A percentile compares a stretch with the other conserved stretches of the same genome.
Conservation (phyloP, 352 stramenopile species). For the Pythium aquatile region DNA sequence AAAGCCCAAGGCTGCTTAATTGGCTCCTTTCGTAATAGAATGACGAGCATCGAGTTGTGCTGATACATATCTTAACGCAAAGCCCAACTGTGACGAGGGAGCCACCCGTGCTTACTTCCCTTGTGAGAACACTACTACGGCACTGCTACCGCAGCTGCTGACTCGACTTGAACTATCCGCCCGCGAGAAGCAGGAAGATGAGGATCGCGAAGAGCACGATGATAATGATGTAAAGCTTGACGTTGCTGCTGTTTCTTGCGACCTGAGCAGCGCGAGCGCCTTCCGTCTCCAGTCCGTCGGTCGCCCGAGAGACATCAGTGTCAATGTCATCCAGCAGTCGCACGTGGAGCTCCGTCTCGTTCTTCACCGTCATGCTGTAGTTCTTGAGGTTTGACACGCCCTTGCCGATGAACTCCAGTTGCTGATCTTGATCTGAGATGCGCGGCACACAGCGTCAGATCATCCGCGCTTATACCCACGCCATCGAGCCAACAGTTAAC, state of each 20-base stretch:
- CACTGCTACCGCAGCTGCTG: background rate
- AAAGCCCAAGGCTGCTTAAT: slow-evolving; percentile 23
- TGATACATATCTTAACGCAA: slow-evolving; percentile 18
- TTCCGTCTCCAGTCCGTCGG: slow-evolving; percentile 83
- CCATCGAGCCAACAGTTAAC: slow-evolving; percentile 6
- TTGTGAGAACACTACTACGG: background rate
- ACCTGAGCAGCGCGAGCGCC: slow-evolving; percentile 73
- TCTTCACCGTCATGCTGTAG: slow-evolving; percentile 85
- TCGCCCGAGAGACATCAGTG: slow-evolving; percentile 80
- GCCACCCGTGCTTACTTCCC: background rate
- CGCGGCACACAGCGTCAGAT: background rate
- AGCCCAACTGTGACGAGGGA: background rate
- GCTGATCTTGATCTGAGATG: slow-evolving; percentile 75
- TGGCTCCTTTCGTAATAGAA: background rate
- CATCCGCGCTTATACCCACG: background rate
- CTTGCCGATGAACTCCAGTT: slow-evolving; percentile 79
- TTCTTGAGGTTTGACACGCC: slow-evolving; percentile 84
- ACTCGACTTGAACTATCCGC: slow-evolving; percentile 19
- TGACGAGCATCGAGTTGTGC: background rate
- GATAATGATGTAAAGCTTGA: slow-evolving; percentile 92
- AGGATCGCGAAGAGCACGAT: slow-evolving; percentile 84
- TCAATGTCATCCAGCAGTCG: slow-evolving; percentile 89
- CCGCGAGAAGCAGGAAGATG: slow-evolving; percentile 84
- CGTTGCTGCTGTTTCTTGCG: slow-evolving; percentile 93
- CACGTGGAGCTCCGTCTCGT: slow-evolving; percentile 89